These are phyloP conservation scores for Aspergillus bridgeri DNA, from an alignment of 495 filamentous ascomycete genomes.

Conservation along the genomic window DNA sequence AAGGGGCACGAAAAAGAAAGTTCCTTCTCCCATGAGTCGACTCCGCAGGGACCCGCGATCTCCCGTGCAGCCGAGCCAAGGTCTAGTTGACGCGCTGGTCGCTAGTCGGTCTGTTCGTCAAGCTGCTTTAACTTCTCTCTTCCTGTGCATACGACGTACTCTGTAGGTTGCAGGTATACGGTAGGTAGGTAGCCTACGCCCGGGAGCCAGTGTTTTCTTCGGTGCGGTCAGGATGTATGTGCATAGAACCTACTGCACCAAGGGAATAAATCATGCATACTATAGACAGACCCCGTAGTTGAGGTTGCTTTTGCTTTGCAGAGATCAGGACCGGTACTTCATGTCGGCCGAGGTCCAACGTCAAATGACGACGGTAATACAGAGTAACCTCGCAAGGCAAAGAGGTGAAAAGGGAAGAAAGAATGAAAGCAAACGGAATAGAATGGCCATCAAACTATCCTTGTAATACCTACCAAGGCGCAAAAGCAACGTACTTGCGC, in stretches of 20 bases:
- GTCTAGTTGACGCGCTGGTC: slow-evolving; percentile 6
- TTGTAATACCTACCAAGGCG: no score
- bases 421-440: not conserved
- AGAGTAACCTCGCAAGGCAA: not conserved
- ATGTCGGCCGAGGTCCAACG: no score
- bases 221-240: slow-evolving; percentile 2
- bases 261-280: not conserved
- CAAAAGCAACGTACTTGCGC: no score
- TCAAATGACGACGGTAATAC: no score
- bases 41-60: slow-evolving; percentile 7
- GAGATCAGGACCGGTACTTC: no score
- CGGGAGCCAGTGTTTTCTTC: not conserved
- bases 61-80: slow-evolving; percentile 4
- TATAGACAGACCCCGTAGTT: not conserved
- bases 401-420: not conserved
- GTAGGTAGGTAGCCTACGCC: not conserved
- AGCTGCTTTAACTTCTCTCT: not conserved
- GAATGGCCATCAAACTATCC: not conserved
- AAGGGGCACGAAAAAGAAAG: no score
- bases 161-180: no score
- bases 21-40: not conserved
- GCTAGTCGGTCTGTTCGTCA: slow-evolving; percentile 8
- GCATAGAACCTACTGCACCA: not conserved
- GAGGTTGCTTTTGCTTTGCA: not conserved
- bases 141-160: not conserved